Evolutionary conservation across 352 stramenopile species (phyloP), one percentile per base, ranked within the genome.

Genomic region (Peronospora tabacina): DNA sequence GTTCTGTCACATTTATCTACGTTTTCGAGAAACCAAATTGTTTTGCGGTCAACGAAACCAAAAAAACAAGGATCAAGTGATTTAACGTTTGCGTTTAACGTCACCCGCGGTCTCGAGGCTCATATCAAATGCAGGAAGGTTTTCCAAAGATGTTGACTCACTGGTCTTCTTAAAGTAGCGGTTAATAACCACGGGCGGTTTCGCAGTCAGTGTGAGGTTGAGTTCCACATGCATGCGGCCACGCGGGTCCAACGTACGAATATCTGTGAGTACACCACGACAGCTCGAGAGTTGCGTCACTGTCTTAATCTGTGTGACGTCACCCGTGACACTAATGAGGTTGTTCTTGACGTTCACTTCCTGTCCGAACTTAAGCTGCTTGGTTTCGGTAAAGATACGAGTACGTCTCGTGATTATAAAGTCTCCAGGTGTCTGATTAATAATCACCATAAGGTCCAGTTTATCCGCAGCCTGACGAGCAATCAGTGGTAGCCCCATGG

Each of bases 381-480:
- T 94, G 44, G 83, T 94, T 69, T 94, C 83, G 16, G 77, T 90
- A 68, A 94, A 94, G 60, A 94, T 94, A 65, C 81, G 81, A 54
- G 83, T 94, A 61, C 81, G 79, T 13, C 83, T 64, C 29, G 83
- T 94, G 55, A 94, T 94, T 26, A 87, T 64, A 55, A 94, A 94
- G 29, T 94, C 83, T 26, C 79, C 80, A 0, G 81, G 51, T 22
- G 71, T 86, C 64, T 92, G 83, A 45, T 77, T 81, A 57, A 94
- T 92, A 57, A 94, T 87, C 32, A 94, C 83, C 71, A 90, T 94
- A 20, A 94, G 72, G 49, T 91, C 81, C 17, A 94, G 64, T 57
- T 94, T 94, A 61, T 94, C 83, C 11, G 81, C 83, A 1, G 83
- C 83, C 51, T 94, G 83, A 10, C 83, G 83, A 11, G 83, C 83